These are phyloP conservation scores for Sparassis latifolia DNA, from an alignment of 1,284 basidiomycete genomes.

Conservation along the genomic window DNA sequence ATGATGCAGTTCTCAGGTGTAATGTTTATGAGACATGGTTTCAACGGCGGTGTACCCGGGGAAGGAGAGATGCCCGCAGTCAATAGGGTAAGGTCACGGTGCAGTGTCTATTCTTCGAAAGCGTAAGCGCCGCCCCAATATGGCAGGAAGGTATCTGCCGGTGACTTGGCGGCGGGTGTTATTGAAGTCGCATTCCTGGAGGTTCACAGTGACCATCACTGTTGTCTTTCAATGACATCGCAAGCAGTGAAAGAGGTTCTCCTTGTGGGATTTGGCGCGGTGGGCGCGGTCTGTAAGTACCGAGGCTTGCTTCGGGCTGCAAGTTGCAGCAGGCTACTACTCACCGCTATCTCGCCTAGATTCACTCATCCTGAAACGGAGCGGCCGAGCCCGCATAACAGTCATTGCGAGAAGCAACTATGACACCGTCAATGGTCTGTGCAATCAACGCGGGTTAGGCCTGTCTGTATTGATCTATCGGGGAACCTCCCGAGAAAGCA, in stretches of 20 bases:
- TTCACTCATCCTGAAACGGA: constrained; percentile 55
- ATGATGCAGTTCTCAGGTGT: no score
- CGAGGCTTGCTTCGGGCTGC: no score
- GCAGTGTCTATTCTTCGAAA: no score
- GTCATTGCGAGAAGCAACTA: constrained; percentile 73
- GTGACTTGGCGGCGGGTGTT: no score
- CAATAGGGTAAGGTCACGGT: no score
- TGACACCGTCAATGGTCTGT: constrained; percentile 44
- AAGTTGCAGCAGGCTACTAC: background rate
- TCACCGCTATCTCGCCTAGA: constrained; percentile 33
- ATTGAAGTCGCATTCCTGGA: no score
- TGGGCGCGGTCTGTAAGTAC: constrained; percentile 50
- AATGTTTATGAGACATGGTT: no score
- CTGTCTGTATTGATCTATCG: background rate
- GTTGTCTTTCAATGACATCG: constrained; percentile 3
- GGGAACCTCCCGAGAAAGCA: constrained; percentile 19
- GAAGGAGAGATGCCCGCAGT: no score
- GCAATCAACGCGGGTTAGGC: background rate
- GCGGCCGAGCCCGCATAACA: constrained; percentile 62
- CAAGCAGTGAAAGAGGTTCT: constrained; percentile 38
- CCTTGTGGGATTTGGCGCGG: constrained; percentile 51
- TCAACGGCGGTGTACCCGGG: no score
- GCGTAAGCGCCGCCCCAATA: no score
- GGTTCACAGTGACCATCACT: no score
- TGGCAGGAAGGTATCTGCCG: no score